phyloP scores from a whole-genome alignment of 345 rosid genomes.

The Syzygium aqueum region DNA sequence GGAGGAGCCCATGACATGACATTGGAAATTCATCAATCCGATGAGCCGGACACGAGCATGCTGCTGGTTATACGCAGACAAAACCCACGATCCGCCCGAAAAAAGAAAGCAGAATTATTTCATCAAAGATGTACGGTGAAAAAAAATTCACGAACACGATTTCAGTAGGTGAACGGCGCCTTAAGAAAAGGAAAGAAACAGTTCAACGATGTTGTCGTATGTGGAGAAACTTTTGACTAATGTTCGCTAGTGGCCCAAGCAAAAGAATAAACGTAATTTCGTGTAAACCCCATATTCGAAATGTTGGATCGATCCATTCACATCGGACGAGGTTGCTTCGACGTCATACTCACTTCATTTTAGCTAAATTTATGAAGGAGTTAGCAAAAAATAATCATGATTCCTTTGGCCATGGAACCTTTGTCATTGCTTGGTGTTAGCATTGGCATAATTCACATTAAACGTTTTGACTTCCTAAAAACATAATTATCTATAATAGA shows the following conservation, averaged over 20 bases:
- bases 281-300: background rate
- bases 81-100: background rate
- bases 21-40: background rate
- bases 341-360: background rate
- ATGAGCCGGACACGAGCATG: background rate
- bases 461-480: background rate
- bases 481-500: background rate
- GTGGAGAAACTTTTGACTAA: background rate
- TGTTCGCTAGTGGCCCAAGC: background rate
- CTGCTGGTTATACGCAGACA: background rate
- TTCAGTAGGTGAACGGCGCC: too few relatives aligned
- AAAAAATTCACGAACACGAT: too few relatives aligned
- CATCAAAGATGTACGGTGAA: too few relatives aligned
- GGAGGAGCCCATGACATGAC: background rate
- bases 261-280: background rate
- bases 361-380: background rate
- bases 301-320: background rate
- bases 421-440: background rate
- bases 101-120: background rate
- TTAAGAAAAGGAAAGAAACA: background rate
- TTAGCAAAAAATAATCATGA: background rate
- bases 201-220: background rate
- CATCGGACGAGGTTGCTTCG: background rate
- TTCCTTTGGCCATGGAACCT: background rate
- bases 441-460: background rate